Base-by-base conservation (phyloP, 2,329 filamentous ascomycete genomes). In the Ophiobolus disseminans region DNA sequence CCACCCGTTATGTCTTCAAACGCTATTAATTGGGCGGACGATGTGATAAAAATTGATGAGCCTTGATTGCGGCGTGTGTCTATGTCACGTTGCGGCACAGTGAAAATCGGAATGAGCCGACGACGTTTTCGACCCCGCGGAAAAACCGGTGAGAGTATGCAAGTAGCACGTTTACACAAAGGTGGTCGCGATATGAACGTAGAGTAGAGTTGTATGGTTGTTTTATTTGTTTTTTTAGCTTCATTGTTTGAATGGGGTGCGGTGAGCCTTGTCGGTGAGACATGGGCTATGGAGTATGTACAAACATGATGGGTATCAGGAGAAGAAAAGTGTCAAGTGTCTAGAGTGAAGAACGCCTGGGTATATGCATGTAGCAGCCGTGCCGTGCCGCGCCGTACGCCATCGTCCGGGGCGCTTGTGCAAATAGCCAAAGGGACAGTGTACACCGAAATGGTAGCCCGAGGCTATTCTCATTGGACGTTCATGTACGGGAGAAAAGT, bases 401-500 rank as follows among this genome's bases (percentile, higher is more conserved):
- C 30, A 32, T 14, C 3, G 16, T 14, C 3, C 30, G 13, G 7
- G 30, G 30, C 9, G 30, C 30, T n/a, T 14, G 30, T 14, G 30
- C 30, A 7, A 3, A 5, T n/a, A 5, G 5, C 25, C 10, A n/a
- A 28, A 11, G 17, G 32, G 17, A 36, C 14, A 7, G 11, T 17
- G 32, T 36, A 20, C 16, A 19, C 23, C 31, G 32, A 22, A 17
- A 26, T 5, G 16, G 9, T 36, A 32, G 40, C 21, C 17, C 7
- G 30, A 11, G 17, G 23, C 3, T 10, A 17, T 42, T 31, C n/a
- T 65, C 45, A 65, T 41, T 59, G 56, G 35, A 65, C 60, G 45
- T 68, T 65, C 36, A 73, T 54, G 44, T 66, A 73, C 8, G 69
- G 60, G 42, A 68, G 55, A 40, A 66, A 73, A 11, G 53, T 46